A percentile compares a stretch with the other conserved stretches of the same genome.
Evolutionary conservation across 108 stramenopile species (phyloP).

Genomic region (Tribonema minus): DNA sequence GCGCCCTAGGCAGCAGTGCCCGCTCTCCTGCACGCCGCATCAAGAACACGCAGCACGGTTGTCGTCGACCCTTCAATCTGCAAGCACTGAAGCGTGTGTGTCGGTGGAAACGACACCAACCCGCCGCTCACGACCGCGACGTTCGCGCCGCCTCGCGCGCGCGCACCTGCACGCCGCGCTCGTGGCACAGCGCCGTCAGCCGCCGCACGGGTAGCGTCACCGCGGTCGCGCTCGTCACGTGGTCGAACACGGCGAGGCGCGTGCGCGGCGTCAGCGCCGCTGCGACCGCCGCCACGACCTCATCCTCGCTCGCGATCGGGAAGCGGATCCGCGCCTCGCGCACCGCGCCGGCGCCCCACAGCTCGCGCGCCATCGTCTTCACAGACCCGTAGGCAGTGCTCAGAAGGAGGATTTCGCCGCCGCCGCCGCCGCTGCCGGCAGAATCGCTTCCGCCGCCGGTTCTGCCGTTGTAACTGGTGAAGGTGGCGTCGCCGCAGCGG

Average conservation of each 20-base stretch:
- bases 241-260: neutral
- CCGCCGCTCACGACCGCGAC: too few relatives aligned
- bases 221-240: neutral
- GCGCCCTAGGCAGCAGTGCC: too few relatives aligned
- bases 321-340: neutral
- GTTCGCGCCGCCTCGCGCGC: too few relatives aligned
- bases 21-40: too few relatives aligned
- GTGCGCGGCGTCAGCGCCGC: neutral
- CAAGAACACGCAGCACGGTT: too few relatives aligned
- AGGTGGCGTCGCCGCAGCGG: neutral
- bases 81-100: too few relatives aligned
- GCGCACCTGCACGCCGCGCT: neutral
- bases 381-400: conserved; percentile 14
- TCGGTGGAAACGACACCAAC: too few relatives aligned
- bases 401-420: neutral
- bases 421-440: neutral
- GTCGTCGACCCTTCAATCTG: too few relatives aligned
- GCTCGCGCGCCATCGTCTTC: conserved; percentile 12
- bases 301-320: neutral
- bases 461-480: neutral
- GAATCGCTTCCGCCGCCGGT: neutral
- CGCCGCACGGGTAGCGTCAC: neutral
- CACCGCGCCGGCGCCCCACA: neutral
- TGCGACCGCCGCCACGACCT: neutral
- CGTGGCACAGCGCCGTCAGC: neutral